Base-by-base conservation (phyloP, 768 basidiomycete species). In the Cyclocybe cylindracea region DNA sequence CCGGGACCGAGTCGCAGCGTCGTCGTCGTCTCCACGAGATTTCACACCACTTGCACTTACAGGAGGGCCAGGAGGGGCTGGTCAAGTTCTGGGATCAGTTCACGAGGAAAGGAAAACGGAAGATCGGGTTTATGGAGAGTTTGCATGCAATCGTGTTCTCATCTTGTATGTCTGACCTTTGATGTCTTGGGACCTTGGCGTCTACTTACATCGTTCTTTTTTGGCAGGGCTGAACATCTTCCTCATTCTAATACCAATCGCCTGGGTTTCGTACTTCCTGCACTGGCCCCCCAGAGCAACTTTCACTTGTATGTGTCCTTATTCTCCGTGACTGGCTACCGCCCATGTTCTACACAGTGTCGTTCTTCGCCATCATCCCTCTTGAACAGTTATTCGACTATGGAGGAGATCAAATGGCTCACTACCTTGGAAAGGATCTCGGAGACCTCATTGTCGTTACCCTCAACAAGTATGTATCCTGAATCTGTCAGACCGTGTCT, bases 371-470 rank as follows among this genome's bases (percentile, higher is more conserved):
- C 4, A 84, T 89, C 50, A 73, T 90, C 6, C 83, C 87, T 7
- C 73, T 89, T 5, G 85, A 87, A 53, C 72, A 77, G 44, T 58
- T 87, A 1, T 84, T 87, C 56, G 87, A 90, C 55, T 89, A 76
- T 69, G 82, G 82, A 38, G 79, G 78, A 46, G 77, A 78, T 48
- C 77, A 81, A 60, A 73, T 81, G 73, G 70, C 79, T 1, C 71
- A 77, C 44, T 88, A 86, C 61, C 65, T 76, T 7, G 80, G 86
- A 61, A 76, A 80, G 67, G 72, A 84, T 52, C 62, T 89, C 5
- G 88, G 88, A 6, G 87, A 90, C 58, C 66, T 89, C n/a, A 63
- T 88, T 16, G 68, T 78, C 10, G 73, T 87, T 36, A 84, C 86
- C 0, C 63, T 87, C 37, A 84, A 85, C 67, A 89, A 89, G 85